These are phyloP conservation scores for Eutrema yunnanense DNA, from an alignment of 345 rosid species.

Conservation along the genomic window DNA sequence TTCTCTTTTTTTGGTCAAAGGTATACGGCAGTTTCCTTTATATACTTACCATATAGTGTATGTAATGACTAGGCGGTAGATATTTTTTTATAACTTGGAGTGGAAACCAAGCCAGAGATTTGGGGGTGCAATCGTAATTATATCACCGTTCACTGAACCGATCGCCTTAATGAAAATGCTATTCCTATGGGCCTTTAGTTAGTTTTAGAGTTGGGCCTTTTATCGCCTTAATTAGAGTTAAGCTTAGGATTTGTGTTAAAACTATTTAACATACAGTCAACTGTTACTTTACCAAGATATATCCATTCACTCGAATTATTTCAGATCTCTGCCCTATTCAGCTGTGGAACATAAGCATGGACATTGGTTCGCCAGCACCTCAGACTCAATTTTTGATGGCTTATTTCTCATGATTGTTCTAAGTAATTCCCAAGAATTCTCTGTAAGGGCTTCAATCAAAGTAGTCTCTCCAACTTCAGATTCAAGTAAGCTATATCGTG, in stretches of 20 bases:
- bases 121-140: background rate
- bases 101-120: conserved; percentile 12
- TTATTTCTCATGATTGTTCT: background rate
- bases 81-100: conserved; percentile 3
- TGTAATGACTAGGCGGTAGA: background rate
- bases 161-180: background rate
- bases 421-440: background rate
- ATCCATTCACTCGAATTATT: background rate
- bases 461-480: background rate
- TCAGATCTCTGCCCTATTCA: background rate
- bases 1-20: background rate
- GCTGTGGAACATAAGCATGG: background rate
- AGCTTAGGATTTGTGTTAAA: no score
- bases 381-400: background rate
- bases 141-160: background rate
- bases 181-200: background rate
- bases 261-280: no score
- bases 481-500: background rate
- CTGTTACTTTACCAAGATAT: background rate
- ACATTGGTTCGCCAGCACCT: background rate
- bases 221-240: background rate
- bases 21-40: background rate
- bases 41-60: no score
- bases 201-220: conserved; percentile 1
- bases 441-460: background rate